Evolutionary conservation across 1,284 basidiomycete genomes (phyloP).

Genomic region (Lentinus polychrous): DNA sequence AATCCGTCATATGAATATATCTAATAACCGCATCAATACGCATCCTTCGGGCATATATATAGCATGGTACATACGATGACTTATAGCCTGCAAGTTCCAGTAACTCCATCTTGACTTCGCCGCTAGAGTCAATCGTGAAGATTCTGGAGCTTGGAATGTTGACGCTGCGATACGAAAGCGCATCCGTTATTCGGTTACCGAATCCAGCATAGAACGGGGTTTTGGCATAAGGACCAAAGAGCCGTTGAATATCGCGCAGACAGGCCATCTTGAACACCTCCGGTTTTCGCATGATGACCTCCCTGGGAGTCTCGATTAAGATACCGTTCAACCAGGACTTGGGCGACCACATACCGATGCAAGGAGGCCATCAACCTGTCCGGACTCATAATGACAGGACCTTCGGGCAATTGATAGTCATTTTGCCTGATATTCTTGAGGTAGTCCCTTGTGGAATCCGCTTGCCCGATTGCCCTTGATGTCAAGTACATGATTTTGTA

Average conservation of each 20-base stretch:
- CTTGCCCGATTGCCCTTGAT: conserved; percentile 96
- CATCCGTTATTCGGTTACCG: conserved; percentile 98
- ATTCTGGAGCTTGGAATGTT: conserved; percentile 93
- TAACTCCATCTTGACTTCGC: conserved; percentile 97
- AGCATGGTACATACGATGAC: conserved; percentile 64
- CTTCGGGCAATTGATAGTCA: conserved; percentile 92
- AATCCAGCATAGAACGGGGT: conserved; percentile 97
- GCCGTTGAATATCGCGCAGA: conserved; percentile 88
- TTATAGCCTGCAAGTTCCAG: conserved; percentile 95
- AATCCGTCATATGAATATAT: conserved; percentile 96
- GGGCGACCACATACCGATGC: conserved; percentile 62
- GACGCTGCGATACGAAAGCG: conserved; percentile 92
- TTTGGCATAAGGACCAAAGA: conserved; percentile 72
- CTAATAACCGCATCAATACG: conserved; percentile 27
- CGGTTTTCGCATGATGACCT: conserved; percentile 98
- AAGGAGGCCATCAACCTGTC: conserved; percentile 93
- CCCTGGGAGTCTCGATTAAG: conserved; percentile 37
- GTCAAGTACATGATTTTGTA: conserved; percentile 99
- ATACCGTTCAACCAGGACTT: background rate
- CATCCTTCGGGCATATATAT: background rate
- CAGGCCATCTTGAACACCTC: conserved; percentile 99
- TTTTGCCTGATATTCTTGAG: conserved; percentile 94
- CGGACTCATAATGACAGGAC: conserved; percentile 98
- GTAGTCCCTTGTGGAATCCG: conserved; percentile 95
- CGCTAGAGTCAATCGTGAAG: conserved; percentile 95